phyloP scores from a whole-genome alignment of 805 yeast genomes.

The Saccharomycopsis schoenii region DNA sequence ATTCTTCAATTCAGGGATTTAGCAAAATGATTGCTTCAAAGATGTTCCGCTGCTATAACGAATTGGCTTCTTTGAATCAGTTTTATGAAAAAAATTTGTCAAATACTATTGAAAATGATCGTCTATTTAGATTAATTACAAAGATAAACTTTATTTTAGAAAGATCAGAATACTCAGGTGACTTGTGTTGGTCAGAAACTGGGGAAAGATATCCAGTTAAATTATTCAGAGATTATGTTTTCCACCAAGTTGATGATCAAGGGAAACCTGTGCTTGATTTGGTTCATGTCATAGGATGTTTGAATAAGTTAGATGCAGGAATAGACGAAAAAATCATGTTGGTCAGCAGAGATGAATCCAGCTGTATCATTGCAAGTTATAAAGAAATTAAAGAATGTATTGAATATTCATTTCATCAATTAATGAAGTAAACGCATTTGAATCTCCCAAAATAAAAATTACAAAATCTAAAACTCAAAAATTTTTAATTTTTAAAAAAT shows the following conservation, averaged over 20 bases:
- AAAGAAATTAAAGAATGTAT: constrained; percentile 70
- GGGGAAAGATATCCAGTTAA: constrained; percentile 67
- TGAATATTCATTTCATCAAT: constrained; percentile 23
- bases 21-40: constrained; percentile 34
- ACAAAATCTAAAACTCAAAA: too few relatives aligned
- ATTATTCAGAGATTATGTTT: constrained; percentile 74
- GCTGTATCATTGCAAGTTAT: constrained; percentile 75
- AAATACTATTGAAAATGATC: constrained; percentile 77
- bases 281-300: constrained; percentile 64
- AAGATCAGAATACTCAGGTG: constrained; percentile 54
- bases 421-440: constrained; percentile 1
- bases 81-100: constrained; percentile 50
- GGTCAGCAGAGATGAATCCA: constrained; percentile 76
- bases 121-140: constrained; percentile 71
- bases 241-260: constrained; percentile 69
- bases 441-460: not conserved
- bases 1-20: constrained; percentile 26
- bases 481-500: not conserved
- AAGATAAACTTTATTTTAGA: constrained; percentile 74
- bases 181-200: constrained; percentile 57
- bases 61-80: constrained; percentile 37
- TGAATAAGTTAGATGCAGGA: constrained; percentile 91
- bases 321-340: constrained; percentile 72
- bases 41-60: constrained; percentile 20
- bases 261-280: constrained; percentile 77